Conservation (phyloP, 176 grass and related monocot genomes). For the Elaeis guineensis region DNA sequence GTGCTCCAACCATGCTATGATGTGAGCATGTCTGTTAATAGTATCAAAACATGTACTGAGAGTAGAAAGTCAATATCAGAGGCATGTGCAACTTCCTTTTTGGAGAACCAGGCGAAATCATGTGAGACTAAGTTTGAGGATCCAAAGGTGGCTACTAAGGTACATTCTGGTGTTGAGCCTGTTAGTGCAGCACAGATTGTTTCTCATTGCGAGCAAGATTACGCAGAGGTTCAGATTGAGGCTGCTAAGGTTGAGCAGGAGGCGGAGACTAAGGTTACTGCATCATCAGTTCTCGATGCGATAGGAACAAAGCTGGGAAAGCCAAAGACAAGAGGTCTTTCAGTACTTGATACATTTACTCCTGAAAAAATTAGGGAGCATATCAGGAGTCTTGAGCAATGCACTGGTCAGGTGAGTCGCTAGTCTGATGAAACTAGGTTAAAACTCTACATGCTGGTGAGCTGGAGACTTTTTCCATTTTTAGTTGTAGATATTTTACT, state of each 20-base stretch:
- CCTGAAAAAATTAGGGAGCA: constrained; percentile 53
- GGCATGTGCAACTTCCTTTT: neutral
- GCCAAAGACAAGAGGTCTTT: constrained; percentile 34
- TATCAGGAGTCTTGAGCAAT: constrained; percentile 57
- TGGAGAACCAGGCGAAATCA: too few relatives aligned
- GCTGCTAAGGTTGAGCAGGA: constrained; percentile 20
- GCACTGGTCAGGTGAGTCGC: constrained; percentile 36
- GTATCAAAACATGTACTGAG: neutral
- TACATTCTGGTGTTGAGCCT: neutral
- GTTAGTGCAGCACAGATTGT: neutral
- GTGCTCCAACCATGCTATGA: constrained; percentile 20
- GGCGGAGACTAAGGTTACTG: constrained; percentile 2
- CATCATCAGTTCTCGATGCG: constrained; percentile 6
- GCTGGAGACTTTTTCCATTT: too few relatives aligned
- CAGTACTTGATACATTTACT: constrained; percentile 78
- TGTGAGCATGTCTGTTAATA: constrained; percentile 17
- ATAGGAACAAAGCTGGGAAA: constrained; percentile 12
- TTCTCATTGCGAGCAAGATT: neutral
- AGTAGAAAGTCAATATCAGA: constrained; percentile 8
- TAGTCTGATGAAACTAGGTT: constrained; percentile 1
- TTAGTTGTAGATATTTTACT: too few relatives aligned
- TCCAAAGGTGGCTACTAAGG: too few relatives aligned
- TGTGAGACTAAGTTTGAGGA: too few relatives aligned
- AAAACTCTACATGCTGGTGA: neutral
- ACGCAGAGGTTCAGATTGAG: neutral